Conservation (phyloP, 441 rosid species). For the Rhodomyrtus psidioides region DNA sequence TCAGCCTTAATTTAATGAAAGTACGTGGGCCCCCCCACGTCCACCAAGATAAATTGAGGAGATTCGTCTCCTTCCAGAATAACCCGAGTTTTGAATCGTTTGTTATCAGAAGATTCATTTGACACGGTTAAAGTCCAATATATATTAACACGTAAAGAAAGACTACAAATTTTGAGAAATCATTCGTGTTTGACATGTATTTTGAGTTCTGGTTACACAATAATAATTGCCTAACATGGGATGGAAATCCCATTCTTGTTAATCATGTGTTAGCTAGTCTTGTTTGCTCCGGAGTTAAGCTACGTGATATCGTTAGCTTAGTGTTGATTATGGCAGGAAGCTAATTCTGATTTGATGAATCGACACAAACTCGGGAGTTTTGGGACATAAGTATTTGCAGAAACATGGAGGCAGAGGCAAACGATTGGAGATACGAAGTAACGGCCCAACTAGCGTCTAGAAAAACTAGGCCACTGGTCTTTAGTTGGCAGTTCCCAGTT, state of each 20-base stretch:
- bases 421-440: not conserved
- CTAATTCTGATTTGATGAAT: not conserved
- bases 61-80: not conserved
- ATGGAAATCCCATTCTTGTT: not conserved
- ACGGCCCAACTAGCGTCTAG: not conserved
- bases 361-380: not conserved
- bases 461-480: not conserved
- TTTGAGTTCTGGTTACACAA: not conserved
- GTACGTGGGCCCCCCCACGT: not conserved
- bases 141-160: not conserved
- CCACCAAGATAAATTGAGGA: not conserved
- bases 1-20: not conserved
- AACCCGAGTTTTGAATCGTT: not conserved
- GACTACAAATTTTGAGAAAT: not conserved
- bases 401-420: not conserved
- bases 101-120: not conserved
- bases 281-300: not conserved
- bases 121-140: not conserved
- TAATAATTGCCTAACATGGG: not conserved
- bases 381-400: not conserved
- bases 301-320: no score
- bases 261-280: not conserved
- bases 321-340: not conserved
- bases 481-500: no score
- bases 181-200: not conserved